A percentile compares a stretch with the other conserved stretches of the same genome.
These are phyloP conservation scores for Chaetomium tenue DNA, from an alignment of 495 filamentous ascomycete species.

Conservation along the genomic window DNA sequence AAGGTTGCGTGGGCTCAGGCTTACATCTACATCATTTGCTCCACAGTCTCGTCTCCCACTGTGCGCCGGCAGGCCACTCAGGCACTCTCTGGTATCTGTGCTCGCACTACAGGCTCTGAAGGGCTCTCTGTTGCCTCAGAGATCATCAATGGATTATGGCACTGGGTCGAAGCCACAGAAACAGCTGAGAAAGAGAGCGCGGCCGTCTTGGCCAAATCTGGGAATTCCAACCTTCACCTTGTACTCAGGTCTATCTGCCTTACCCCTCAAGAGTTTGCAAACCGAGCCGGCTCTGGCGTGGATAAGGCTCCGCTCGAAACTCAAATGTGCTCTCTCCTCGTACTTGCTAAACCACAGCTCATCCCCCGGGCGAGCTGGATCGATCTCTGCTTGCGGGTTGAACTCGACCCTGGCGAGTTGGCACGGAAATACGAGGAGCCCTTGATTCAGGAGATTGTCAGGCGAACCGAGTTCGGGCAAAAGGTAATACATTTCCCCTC, in stretches of 20 bases:
- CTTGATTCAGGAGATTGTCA: conserved; percentile 50
- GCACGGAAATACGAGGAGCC: conserved; percentile 53
- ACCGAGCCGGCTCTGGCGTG: conserved; percentile 38
- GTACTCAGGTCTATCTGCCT: conserved; percentile 73
- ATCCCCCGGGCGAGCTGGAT: conserved; percentile 85
- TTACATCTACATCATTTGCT: conserved; percentile 74
- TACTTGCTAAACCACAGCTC: conserved; percentile 74
- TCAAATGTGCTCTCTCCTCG: conserved; percentile 69
- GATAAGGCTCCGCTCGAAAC: conserved; percentile 50
- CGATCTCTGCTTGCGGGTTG: conserved; percentile 70
- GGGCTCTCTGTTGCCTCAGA: conserved; percentile 47
- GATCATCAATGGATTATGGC: conserved; percentile 74
- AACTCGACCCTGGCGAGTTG: conserved; percentile 77
- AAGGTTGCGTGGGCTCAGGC: conserved; percentile 72
- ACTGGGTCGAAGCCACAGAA: conserved; percentile 67
- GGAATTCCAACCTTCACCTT: conserved; percentile 55
- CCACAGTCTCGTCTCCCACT: conserved; percentile 52
- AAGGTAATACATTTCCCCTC: conserved; percentile 39
- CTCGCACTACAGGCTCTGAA: conserved; percentile 45
- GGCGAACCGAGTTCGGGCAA: conserved; percentile 47
- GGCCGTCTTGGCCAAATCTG: conserved; percentile 65
- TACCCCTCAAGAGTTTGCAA: conserved; percentile 40
- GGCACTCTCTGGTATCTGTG: conserved; percentile 59
- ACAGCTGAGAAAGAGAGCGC: conserved; percentile 73
- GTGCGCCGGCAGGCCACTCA: conserved; percentile 59